Evolutionary conservation across 768 basidiomycete genomes (phyloP).

Genomic region (Pleurotus giganteus): DNA sequence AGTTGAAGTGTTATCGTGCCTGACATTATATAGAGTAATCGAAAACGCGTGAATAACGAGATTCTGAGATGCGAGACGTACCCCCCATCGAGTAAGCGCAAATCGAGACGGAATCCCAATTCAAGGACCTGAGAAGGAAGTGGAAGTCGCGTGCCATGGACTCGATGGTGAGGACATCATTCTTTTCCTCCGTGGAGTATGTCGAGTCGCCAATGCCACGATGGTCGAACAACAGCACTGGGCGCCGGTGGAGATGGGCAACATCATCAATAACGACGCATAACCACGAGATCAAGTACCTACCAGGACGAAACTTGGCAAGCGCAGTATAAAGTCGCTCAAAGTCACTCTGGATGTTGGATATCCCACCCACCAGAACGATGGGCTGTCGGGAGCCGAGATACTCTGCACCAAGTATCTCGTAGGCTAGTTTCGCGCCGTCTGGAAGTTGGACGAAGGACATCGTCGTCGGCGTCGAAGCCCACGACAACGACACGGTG

Average conservation of each 20-base stretch:
- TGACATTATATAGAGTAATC: constrained; percentile 13
- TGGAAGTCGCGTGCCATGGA: constrained; percentile 43
- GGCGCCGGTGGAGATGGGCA: constrained; percentile 1
- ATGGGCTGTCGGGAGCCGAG: constrained; percentile 30
- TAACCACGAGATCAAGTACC: too few species aligned
- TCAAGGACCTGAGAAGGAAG: constrained; percentile 32
- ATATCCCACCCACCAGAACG: constrained; percentile 42
- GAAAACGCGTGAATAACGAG: background rate
- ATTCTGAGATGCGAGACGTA: constrained; percentile 17
- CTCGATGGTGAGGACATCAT: constrained; percentile 42
- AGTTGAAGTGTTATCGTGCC: constrained; percentile 44
- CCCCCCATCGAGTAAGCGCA: constrained; percentile 56
- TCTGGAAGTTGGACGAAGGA: constrained; percentile 28
- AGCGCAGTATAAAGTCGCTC: constrained; percentile 32
- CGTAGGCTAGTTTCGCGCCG: constrained; percentile 42
- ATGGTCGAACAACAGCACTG: constrained; percentile 47
- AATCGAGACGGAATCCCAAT: constrained; percentile 40
- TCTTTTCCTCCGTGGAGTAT: constrained; percentile 20
- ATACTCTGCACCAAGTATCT: constrained; percentile 39
- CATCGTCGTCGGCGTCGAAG: background rate
- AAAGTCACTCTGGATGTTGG: constrained; percentile 36
- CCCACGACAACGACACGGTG: too few species aligned
- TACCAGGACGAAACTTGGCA: constrained; percentile 38
- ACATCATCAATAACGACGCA: too few species aligned
- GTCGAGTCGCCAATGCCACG: constrained; percentile 47